Evolutionary conservation across 169 alveolate species (phyloP).

Genomic region (Cryptosporidium bovis): DNA sequence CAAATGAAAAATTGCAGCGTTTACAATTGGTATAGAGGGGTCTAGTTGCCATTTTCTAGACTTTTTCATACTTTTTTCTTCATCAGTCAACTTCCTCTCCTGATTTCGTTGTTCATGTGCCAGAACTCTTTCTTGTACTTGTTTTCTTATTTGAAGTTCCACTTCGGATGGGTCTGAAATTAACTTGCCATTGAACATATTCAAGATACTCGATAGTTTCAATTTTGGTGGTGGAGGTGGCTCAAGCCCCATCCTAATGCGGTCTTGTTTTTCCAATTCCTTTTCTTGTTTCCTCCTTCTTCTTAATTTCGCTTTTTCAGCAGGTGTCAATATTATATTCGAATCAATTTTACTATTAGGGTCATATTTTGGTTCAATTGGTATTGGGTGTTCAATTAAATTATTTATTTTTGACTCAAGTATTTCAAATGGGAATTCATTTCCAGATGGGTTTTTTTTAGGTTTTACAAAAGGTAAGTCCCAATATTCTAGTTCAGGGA

Average conservation of each 20-base stretch:
- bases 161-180: constrained; percentile 89
- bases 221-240: constrained; percentile 92
- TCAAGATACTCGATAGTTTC: constrained; percentile 87
- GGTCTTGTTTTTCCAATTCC: constrained; percentile 87
- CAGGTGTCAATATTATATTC: constrained; percentile 82
- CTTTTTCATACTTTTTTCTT: constrained; percentile 83
- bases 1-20: constrained; percentile 69
- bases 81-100: constrained; percentile 84
- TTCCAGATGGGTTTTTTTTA: constrained; percentile 47
- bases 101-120: constrained; percentile 85
- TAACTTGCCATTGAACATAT: constrained; percentile 84
- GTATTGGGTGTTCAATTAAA: constrained; percentile 88
- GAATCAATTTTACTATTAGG: constrained; percentile 74
- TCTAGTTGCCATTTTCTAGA: constrained; percentile 88
- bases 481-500: constrained; percentile 67
- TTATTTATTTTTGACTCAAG: constrained; percentile 79
- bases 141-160: constrained; percentile 86
- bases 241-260: constrained; percentile 87
- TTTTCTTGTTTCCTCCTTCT: constrained; percentile 87
- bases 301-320: constrained; percentile 84
- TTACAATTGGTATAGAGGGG: constrained; percentile 9
- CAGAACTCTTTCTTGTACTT: constrained; percentile 87
- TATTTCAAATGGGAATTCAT: constrained; percentile 75
- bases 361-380: constrained; percentile 82
- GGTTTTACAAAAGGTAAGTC: constrained; percentile 68